These are phyloP conservation scores for Aspergillus tubingensis DNA, from an alignment of 2,329 filamentous ascomycete species.

Conservation along the genomic window DNA sequence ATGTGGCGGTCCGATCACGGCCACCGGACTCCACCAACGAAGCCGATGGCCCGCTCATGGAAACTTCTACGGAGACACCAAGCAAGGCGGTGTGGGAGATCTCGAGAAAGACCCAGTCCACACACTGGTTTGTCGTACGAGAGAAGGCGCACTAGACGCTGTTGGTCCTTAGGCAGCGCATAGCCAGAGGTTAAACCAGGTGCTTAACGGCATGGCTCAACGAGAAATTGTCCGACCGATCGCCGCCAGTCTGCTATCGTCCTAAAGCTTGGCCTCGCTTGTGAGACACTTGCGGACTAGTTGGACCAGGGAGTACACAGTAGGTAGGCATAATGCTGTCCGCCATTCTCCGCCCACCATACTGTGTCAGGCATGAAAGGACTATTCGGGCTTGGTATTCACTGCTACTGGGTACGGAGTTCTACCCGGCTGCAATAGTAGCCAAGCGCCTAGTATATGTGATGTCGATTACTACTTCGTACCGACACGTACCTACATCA, in stretches of 20 bases:
- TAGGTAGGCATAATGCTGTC: no score
- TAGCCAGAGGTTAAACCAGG: conserved; percentile 1
- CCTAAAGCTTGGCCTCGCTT: conserved; percentile 22
- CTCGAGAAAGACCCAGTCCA: not conserved
- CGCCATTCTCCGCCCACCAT: not conserved
- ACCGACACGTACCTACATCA: not conserved
- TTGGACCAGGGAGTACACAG: no score
- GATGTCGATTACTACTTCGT: not conserved
- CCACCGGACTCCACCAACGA: conserved; percentile 19
- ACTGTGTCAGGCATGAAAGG: not conserved
- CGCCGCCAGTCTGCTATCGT: conserved; percentile 6
- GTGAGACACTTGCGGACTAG: conserved; percentile 3
- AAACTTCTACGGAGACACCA: conserved; percentile 25
- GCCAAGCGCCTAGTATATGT: not conserved
- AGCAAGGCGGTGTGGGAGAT: conserved; percentile 18
- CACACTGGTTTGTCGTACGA: not conserved
- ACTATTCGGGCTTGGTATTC: not conserved
- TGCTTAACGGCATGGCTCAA: conserved; percentile 7
- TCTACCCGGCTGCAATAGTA: not conserved
- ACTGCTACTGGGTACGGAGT: not conserved
- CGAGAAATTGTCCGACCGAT: conserved; percentile 12
- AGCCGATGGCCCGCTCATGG: conserved; percentile 29
- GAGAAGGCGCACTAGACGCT: not conserved
- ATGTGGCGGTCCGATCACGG: conserved; percentile 30
- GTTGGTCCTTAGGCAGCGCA: conserved; percentile 7